Evolutionary conservation across 2,329 filamentous ascomycete genomes (phyloP).

Genomic region (Monascus ruber): DNA sequence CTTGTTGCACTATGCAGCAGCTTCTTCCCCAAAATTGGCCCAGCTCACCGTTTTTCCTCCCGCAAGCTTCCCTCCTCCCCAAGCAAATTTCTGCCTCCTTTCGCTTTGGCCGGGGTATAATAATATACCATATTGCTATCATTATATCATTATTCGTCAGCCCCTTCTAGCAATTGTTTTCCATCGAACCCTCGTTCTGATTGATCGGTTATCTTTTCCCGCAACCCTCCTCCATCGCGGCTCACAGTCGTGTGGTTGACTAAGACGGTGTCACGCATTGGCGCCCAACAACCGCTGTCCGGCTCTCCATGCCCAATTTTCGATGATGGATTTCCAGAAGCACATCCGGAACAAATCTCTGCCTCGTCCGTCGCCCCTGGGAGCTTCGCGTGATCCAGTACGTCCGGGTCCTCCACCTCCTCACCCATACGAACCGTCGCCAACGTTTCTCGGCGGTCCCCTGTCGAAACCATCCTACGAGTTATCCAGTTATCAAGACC

Average conservation of each 20-base stretch:
- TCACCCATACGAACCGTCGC: slow-evolving; percentile 9
- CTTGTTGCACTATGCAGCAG: too few relatives aligned
- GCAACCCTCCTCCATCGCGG: background rate
- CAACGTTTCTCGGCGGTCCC: slow-evolving; percentile 9
- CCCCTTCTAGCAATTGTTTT: background rate
- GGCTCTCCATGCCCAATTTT: background rate
- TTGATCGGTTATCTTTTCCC: background rate
- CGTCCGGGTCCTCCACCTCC: slow-evolving; percentile 11
- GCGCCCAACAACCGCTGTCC: background rate
- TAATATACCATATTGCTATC: background rate
- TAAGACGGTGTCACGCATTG: background rate
- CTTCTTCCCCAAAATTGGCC: too few relatives aligned
- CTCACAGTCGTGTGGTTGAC: background rate
- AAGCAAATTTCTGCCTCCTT: background rate
- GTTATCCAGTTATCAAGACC: slow-evolving; percentile 8
- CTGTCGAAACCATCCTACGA: slow-evolving; percentile 12
- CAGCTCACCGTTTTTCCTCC: slow-evolving; percentile 1
- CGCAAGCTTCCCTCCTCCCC: background rate
- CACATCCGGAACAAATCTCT: slow-evolving; percentile 5
- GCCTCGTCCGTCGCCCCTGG: slow-evolving; percentile 20
- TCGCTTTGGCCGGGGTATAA: background rate
- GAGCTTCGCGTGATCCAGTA: slow-evolving; percentile 18
- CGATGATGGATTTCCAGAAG: slow-evolving; percentile 17
- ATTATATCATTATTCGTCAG: too few relatives aligned
- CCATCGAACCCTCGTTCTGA: background rate